Evolutionary conservation across 2,329 filamentous ascomycete genomes (phyloP).

Genomic region (Cordyceps farinosa): DNA sequence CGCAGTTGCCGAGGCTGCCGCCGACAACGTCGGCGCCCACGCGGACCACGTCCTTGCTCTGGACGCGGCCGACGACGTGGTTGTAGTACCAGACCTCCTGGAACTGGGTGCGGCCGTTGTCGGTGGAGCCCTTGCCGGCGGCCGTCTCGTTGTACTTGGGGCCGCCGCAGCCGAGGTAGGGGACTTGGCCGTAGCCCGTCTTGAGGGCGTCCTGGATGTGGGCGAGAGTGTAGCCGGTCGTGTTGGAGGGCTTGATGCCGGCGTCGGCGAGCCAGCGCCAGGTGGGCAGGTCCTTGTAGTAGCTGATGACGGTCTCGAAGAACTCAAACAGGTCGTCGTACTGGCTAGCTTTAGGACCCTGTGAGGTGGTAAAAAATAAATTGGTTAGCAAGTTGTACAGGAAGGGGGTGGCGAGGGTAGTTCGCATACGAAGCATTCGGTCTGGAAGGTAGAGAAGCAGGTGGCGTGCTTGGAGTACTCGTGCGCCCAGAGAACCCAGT

Average conservation of each 20-base stretch:
- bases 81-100: slow-evolving; percentile 66
- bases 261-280: slow-evolving; percentile 55
- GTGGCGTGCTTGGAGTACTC: slow-evolving; percentile 67
- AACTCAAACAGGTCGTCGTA: slow-evolving; percentile 61
- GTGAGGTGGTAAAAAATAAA: not conserved
- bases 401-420: not conserved
- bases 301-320: slow-evolving; percentile 57
- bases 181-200: slow-evolving; percentile 48
- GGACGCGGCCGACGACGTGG: slow-evolving; percentile 55
- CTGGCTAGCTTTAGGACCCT: slow-evolving; percentile 50
- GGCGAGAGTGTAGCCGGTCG: slow-evolving; percentile 51
- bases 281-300: slow-evolving; percentile 57
- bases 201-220: slow-evolving; percentile 50
- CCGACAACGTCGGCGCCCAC: slow-evolving; percentile 44
- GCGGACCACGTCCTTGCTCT: slow-evolving; percentile 46
- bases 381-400: not conserved
- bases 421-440: slow-evolving; percentile 52
- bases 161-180: slow-evolving; percentile 60
- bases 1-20: slow-evolving; percentile 51
- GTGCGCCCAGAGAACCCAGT: slow-evolving; percentile 61
- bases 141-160: slow-evolving; percentile 58
- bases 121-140: slow-evolving; percentile 50
- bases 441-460: slow-evolving; percentile 63
- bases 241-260: slow-evolving; percentile 56
- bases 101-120: slow-evolving; percentile 55